phyloP scores from a whole-genome alignment of 2,329 filamentous ascomycete species.

The Mycocentrospora acerina region DNA sequence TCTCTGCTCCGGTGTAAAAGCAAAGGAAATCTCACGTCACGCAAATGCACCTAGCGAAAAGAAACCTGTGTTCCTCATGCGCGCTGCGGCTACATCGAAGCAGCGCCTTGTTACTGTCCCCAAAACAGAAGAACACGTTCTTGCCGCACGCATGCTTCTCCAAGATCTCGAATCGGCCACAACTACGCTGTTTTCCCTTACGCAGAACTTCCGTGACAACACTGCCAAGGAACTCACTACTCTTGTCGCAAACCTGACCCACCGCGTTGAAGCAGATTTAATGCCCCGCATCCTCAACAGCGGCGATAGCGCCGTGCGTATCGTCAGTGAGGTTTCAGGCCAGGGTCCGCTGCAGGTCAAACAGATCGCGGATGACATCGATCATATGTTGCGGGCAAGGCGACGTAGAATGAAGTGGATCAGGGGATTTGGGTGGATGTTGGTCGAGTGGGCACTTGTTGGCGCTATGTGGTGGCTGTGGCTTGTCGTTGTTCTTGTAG shows the following conservation, averaged over 20 bases:
- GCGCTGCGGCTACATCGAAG: conserved; percentile 48
- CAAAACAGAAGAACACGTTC: conserved; percentile 54
- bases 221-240: conserved; percentile 48
- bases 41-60: conserved; percentile 52
- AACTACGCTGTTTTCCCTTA: conserved; percentile 52
- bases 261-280: conserved; percentile 52
- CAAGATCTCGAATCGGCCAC: conserved; percentile 49
- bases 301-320: conserved; percentile 77
- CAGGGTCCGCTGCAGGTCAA: conserved; percentile 79
- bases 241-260: conserved; percentile 47
- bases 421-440: conserved; percentile 73
- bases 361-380: conserved; percentile 74
- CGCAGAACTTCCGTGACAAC: conserved; percentile 51
- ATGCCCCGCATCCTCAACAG: conserved; percentile 64
- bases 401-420: conserved; percentile 74
- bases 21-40: conserved; percentile 72
- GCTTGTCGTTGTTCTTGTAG: conserved; percentile 78
- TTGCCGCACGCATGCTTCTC: conserved; percentile 56
- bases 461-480: conserved; percentile 94
- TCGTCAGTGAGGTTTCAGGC: conserved; percentile 73
- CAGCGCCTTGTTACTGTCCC: conserved; percentile 47
- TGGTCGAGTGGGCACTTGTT: conserved; percentile 84
- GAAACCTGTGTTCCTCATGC: conserved; percentile 38
- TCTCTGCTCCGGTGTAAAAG: conserved; percentile 85
- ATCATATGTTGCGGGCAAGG: conserved; percentile 68